A percentile compares a stretch with the other conserved stretches of the same genome.
These are phyloP conservation scores for Inonotus hispidus DNA, from an alignment of 1,284 basidiomycete species.

Conservation along the genomic window DNA sequence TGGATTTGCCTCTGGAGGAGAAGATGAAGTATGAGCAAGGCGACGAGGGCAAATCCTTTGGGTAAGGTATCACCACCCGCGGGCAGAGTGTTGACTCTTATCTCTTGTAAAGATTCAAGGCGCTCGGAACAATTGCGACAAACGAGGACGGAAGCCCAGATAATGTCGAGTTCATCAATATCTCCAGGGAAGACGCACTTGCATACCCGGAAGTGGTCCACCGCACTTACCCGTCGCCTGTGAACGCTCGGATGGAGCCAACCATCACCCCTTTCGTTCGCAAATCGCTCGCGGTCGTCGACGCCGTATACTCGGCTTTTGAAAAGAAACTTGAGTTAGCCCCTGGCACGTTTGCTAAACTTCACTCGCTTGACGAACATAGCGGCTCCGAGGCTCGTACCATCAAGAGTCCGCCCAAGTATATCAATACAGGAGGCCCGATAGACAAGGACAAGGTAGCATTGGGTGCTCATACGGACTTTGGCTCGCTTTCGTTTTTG, in stretches of 20 bases:
- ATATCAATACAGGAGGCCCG: conserved; percentile 17
- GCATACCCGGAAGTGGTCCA: conserved; percentile 47
- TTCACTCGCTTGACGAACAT: conserved; percentile 41
- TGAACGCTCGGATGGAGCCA: conserved; percentile 44
- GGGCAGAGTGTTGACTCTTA: neutral
- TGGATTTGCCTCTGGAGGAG: conserved; percentile 55
- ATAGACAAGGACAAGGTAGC: conserved; percentile 30
- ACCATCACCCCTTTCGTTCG: conserved; percentile 50
- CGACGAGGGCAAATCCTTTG: conserved; percentile 55
- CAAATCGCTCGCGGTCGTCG: conserved; percentile 52
- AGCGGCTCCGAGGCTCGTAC: conserved; percentile 59
- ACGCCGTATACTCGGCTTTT: conserved; percentile 49
- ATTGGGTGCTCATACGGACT: conserved; percentile 48
- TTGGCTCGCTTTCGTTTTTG: conserved; percentile 51
- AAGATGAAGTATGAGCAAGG: conserved; percentile 65
- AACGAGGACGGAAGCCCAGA: conserved; percentile 56
- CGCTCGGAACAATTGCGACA: conserved; percentile 55
- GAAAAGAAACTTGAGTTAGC: conserved; percentile 53
- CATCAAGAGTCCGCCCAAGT: conserved; percentile 42
- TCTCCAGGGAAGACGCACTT: conserved; percentile 61
- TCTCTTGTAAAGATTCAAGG: conserved; percentile 50
- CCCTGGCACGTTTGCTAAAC: conserved; percentile 38
- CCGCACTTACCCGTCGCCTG: conserved; percentile 50
- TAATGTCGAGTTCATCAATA: conserved; percentile 60
- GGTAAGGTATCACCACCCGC: conserved; percentile 31